A percentile compares a stretch with the other conserved stretches of the same genome.
Evolutionary conservation across 331 rosid genomes (phyloP).

Genomic region (Arachis monticola): DNA sequence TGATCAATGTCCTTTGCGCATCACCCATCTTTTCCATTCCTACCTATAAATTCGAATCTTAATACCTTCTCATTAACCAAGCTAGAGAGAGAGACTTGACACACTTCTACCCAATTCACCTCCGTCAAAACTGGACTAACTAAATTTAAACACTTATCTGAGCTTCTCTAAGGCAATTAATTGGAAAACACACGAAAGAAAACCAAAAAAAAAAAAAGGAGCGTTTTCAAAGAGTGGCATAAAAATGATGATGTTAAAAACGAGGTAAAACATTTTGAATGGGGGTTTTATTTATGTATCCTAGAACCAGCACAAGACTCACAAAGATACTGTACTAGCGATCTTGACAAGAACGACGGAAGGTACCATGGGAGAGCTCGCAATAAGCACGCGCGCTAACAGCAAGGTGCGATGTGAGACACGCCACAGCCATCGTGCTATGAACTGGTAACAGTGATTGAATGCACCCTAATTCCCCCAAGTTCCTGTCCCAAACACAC

Average conservation of each 20-base stretch:
- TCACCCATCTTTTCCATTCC: constrained; percentile 91
- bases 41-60: constrained; percentile 85
- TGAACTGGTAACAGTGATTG: constrained; percentile 73
- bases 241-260: constrained; percentile 24
- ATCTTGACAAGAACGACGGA: constrained; percentile 97
- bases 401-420: constrained; percentile 68
- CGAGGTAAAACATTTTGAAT: constrained; percentile 28
- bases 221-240: neutral
- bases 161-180: constrained; percentile 8
- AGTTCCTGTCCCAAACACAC: constrained; percentile 51
- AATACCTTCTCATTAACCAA: constrained; percentile 65
- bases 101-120: constrained; percentile 52
- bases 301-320: constrained; percentile 89
- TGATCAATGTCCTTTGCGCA: constrained; percentile 58
- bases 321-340: constrained; percentile 94
- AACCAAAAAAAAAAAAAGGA: neutral
- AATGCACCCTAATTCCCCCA: constrained; percentile 82
- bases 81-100: constrained; percentile 41
- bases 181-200: neutral
- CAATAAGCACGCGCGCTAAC: constrained; percentile 68
- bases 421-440: constrained; percentile 46
- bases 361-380: constrained; percentile 97
- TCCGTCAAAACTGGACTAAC: constrained; percentile 35
- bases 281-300: constrained; percentile 35
- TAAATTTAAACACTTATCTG: constrained; percentile 12